Base-by-base conservation (phyloP, 2,329 filamentous ascomycete genomes). In the Fusarium sp. region DNA sequence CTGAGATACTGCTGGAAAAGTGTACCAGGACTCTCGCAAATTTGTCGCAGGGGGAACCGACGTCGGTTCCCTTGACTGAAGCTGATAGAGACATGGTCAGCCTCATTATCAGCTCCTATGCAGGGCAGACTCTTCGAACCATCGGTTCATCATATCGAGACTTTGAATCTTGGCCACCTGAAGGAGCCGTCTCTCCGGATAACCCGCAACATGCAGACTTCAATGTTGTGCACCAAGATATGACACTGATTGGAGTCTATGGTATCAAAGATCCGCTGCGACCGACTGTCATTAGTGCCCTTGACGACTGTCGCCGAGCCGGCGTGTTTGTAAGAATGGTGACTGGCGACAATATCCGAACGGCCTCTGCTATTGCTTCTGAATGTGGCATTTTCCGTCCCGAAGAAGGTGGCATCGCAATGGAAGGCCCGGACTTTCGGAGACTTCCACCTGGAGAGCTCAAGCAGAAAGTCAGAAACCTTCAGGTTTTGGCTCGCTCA, bases 121-220 rank as follows among this genome's bases (percentile, higher is more conserved):
- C 90, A 18, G 85, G 84, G 13, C 84, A 89, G 46, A 93, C 92
- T 18, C 86, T 94, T 20, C 89, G 92, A 60, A 94, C 92, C 3
- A 94, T 94, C 64, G 91, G 87, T 30, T 85, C 94, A 69, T 85
- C 92, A 15, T 94, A 93, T 80, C 88, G 88, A 52, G 92, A 95
- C 71, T 93, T 92, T 67, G 85, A 90, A 54, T 83, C 82, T 57
- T 94, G 92, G 92, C 92, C 92, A 35, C 91, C 86, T 26, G 88
- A 91, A 68, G 83, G 87, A 53, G 89, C 86, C n/a, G 81, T 87
- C 18, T 91, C 92, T 59, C 85, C 88, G n/a, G 71, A 74, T 17
- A 91, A 92, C 66, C 89, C 92, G 12, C 45, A 30, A 7, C 32
- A 65, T n/a, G 78, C 77, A 11, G 86, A 84, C 46, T 86, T 91